Evolutionary conservation across 441 rosid species (phyloP).

Genomic region (Syzygium malaccense): DNA sequence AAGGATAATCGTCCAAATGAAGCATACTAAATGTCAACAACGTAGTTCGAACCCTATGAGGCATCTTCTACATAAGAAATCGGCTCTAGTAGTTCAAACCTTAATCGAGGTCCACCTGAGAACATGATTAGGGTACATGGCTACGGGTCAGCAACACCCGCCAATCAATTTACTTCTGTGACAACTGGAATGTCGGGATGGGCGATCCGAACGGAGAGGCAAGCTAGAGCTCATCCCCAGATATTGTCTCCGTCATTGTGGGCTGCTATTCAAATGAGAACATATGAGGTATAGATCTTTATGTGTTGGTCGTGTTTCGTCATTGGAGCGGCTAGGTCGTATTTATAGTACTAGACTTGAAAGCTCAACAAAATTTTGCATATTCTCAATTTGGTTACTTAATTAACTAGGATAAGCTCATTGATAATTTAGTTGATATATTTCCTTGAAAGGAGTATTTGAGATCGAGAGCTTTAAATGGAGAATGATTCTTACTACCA

Average conservation of each 20-base stretch:
- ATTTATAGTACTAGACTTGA: background rate
- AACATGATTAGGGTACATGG: background rate
- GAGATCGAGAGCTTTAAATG: background rate
- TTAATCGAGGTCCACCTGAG: background rate
- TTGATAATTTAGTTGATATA: background rate
- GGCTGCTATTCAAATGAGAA: background rate
- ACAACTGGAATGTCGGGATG: background rate
- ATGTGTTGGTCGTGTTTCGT: background rate
- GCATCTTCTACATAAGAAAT: background rate
- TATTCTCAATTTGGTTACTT: background rate
- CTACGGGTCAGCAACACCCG: accelerated
- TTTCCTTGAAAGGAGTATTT: background rate
- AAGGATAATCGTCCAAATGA: background rate
- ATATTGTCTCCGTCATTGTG: background rate
- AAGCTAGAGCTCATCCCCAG: background rate
- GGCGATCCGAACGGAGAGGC: background rate
- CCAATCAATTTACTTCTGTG: background rate
- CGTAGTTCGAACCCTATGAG: background rate
- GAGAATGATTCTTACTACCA: background rate
- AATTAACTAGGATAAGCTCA: background rate
- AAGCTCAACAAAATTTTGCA: background rate
- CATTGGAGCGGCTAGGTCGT: background rate
- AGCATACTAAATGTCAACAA: background rate
- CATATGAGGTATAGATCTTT: background rate
- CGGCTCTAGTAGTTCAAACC: background rate